Base-by-base conservation (phyloP, 768 basidiomycete genomes). In the Pholiota microspora region DNA sequence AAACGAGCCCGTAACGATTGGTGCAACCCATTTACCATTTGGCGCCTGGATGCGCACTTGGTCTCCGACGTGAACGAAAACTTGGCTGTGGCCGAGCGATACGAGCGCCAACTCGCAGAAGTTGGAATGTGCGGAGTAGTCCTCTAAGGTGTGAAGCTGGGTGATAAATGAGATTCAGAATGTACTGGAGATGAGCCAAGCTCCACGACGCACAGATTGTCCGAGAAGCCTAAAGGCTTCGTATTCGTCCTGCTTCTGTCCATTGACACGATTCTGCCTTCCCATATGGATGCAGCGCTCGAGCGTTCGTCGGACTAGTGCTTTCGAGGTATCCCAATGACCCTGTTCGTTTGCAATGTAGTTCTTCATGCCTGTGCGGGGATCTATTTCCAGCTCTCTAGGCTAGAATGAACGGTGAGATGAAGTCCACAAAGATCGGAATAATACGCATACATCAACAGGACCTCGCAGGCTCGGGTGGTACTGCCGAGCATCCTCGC, bases 351-450 rank as follows among this genome's bases (percentile, higher is more conserved):
- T 95, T 0, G 91, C 91, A 56, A 95, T 94, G 69, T 92, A 92
- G 61, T 94, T 98, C 76, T 95, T 95, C 94, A 98, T 95, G 2
- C 94, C 95, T 0, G 89, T 91, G 12, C 77, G 73, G 0, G 81
- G 83, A 67, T 98, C 95, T 6, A 98, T 77, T 62, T 94, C 88
- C 0, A 96, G 76, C 64, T 98, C 95, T 31, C 79, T 72, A 0
- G 89, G 89, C 85, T 89, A 56, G 31, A 38, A 38, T 36, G 9
- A 34, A 42, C 3, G 45, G 51, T 42, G 38, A 49, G 18, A 42
- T 45, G 47, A 31, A n/a, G 5, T 2, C 2, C 21, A 25, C 28
- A 44, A n/a, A 35, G n/a, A 31, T 34, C 55, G 53, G 61, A 48
- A 23, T 35, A 25, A 24, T 5, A 23, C 23, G 64, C 73, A 51